Conservation (phyloP, 352 stramenopile species). For the Globisporangium lucens region DNA sequence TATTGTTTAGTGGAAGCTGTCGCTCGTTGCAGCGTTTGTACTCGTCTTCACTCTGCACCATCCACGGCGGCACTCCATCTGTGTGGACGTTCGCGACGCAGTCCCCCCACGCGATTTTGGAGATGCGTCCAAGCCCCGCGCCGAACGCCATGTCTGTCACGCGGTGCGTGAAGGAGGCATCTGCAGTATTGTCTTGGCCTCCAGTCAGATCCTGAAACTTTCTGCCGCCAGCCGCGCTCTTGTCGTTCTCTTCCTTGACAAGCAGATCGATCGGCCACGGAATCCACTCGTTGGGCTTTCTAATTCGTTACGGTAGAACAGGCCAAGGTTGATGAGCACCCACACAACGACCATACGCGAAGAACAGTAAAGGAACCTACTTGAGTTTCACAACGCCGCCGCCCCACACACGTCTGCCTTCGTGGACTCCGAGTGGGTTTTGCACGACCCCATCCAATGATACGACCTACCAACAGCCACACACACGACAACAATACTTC, state of each 20-base stretch:
- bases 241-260: conserved; percentile 40
- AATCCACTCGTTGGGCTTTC: conserved; percentile 40
- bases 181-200: too few species aligned
- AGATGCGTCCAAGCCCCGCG: conserved; percentile 42
- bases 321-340: neutral
- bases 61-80: conserved; percentile 62
- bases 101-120: conserved; percentile 33
- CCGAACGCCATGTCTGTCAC: conserved; percentile 46
- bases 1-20: neutral
- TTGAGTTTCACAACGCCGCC: conserved; percentile 56
- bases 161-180: conserved; percentile 27
- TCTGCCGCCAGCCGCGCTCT: neutral
- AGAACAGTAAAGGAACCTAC: conserved; percentile 11
- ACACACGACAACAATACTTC: neutral
- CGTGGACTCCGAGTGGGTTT: conserved; percentile 45
- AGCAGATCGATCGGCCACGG: conserved; percentile 58
- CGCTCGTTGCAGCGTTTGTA: conserved; percentile 59
- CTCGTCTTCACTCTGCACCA: conserved; percentile 66
- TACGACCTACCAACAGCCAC: conserved; percentile 17
- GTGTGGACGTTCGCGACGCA: conserved; percentile 64
- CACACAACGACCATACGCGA: neutral
- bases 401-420: conserved; percentile 59
- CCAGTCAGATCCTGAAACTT: neutral
- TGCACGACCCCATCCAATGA: conserved; percentile 44
- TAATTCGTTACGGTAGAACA: neutral